Base-by-base conservation (phyloP, 2,329 filamentous ascomycete species). In the Madurella fahalii region DNA sequence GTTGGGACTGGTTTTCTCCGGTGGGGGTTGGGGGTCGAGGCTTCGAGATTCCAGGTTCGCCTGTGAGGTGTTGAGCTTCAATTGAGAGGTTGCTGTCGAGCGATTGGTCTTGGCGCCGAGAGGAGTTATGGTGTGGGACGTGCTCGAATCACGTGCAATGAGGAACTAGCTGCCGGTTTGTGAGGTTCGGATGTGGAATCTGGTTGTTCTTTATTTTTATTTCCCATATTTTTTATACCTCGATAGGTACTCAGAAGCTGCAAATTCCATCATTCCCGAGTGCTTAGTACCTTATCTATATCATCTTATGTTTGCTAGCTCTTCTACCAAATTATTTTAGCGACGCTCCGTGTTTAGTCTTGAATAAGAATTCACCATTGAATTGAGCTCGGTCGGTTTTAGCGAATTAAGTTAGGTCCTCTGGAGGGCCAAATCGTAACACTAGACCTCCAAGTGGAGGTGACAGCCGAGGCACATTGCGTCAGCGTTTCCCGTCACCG, bases 91-190 rank as follows among this genome's bases (percentile, higher is more conserved):
- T 42, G 55, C 47, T 17, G 51, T 47, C 18, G 16, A 8, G 5
- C 15, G 20, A 13, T 25, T 31, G 12, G 50, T 45, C 56, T 58
- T 58, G 56, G 56, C 56, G 53, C 43, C 56, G 50, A 58, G 56
- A 47, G 39, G 20, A 41, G 25, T 25, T 25, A 7, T 16, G 11
- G 17, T 34, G 15, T 46, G 40, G 37, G 32, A 34, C 46, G 25
- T 50, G 43, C 20, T 5, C 5, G 39, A 34, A 34, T 55, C 56
- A 58, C 52, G 56, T 58, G 56, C 12, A 11, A 9, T n/a, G n/a
- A n/a, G n/a, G n/a, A n/a, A n/a, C n/a, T n/a, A n/a, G n/a, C n/a
- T n/a, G n/a, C n/a, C n/a, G n/a, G n/a, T n/a, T n/a, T n/a, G n/a
- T n/a, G n/a, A n/a, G n/a, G n/a, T n/a, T n/a, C n/a, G n/a, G n/a